A percentile compares a stretch with the other conserved stretches of the same genome.
Conservation (phyloP, 371 early-diverging fungal species). For the Circinella umbellata region DNA sequence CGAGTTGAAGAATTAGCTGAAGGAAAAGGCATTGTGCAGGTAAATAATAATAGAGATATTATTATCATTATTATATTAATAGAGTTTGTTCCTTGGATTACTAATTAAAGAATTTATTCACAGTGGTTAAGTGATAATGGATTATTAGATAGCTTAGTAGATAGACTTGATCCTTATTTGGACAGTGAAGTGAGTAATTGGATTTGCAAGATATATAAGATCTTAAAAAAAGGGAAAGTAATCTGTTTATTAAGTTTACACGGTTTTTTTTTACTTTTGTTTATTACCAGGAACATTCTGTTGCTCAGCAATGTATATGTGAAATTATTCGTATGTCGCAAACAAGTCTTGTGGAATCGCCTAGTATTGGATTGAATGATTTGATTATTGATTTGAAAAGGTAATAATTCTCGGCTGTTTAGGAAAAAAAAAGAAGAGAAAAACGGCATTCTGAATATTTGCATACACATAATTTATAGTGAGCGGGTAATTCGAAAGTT, state of each 20-base stretch:
- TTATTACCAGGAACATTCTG: slow-evolving; percentile 73
- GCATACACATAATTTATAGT: slow-evolving; percentile 34
- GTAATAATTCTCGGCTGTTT: slow-evolving; percentile 29
- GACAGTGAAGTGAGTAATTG: slow-evolving; percentile 64
- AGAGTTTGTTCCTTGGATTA: too few species aligned
- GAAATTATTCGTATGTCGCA: slow-evolving; percentile 92
- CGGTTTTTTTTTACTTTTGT: not conserved
- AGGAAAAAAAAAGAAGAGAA: not conserved
- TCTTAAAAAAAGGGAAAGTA: too few species aligned
- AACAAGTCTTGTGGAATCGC: slow-evolving; percentile 71
- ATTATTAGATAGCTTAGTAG: slow-evolving; percentile 78
- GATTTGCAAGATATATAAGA: not conserved
- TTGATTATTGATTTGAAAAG: slow-evolving; percentile 82
- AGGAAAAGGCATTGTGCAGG: slow-evolving; percentile 80
- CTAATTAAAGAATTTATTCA: too few species aligned
- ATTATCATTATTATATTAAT: not conserved
- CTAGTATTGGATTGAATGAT: slow-evolving; percentile 72
- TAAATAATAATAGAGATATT: slow-evolving; percentile 25
- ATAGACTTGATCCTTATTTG: slow-evolving; percentile 78
- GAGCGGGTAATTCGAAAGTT: slow-evolving; percentile 70
- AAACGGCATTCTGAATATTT: not conserved
- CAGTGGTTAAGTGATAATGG: slow-evolving; percentile 87
- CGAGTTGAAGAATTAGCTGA: slow-evolving; percentile 89
- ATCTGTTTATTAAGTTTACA: too few species aligned
- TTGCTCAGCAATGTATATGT: slow-evolving; percentile 87